phyloP scores from a whole-genome alignment of 345 rosid species.

The Melaleuca alternifolia region DNA sequence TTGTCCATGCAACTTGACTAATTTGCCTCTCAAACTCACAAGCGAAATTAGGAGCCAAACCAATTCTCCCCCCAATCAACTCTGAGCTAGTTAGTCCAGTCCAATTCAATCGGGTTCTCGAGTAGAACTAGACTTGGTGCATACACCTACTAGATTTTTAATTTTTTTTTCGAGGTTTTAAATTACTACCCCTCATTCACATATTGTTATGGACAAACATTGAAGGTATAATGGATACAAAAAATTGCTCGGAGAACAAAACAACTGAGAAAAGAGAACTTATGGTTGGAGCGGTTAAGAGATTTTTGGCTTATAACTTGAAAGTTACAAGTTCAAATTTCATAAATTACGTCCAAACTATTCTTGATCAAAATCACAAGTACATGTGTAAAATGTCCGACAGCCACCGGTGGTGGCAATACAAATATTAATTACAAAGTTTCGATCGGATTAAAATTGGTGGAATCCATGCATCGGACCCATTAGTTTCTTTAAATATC shows the following conservation, averaged over 20 bases:
- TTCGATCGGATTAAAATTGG: background rate
- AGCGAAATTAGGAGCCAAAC: background rate
- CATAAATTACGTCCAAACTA: background rate
- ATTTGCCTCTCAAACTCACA: background rate
- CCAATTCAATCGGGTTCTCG: background rate
- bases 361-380: background rate
- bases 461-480: background rate
- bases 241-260: background rate
- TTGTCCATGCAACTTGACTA: background rate
- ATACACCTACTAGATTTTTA: background rate
- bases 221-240: background rate
- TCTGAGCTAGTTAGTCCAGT: background rate
- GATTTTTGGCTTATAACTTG: background rate
- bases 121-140: background rate
- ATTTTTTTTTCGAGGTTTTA: background rate
- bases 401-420: background rate
- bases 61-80: background rate
- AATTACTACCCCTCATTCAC: background rate
- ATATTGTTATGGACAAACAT: background rate
- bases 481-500: background rate
- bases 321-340: background rate
- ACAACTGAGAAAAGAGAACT: background rate
- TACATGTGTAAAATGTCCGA: background rate
- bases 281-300: background rate
- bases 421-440: background rate